Evolutionary conservation across 768 basidiomycete species (phyloP), one percentile per base, ranked within the genome.

Genomic region (Chlorophyllum brunneum): DNA sequence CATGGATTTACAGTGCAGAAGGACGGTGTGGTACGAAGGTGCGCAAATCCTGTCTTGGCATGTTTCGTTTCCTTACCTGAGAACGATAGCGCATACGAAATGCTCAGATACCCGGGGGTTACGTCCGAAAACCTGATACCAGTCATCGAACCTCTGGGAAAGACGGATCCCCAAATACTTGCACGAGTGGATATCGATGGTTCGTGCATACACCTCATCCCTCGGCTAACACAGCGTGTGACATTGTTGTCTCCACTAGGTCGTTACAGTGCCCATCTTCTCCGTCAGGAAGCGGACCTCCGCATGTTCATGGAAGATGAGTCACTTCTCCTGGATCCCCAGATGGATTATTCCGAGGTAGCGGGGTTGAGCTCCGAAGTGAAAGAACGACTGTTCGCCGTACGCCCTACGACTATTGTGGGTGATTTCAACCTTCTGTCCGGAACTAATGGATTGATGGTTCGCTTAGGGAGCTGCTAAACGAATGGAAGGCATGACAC

Each of bases 401-500:
- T 86, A 1, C 69, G 79, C 44, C 93, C 93, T 0, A 74, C 76
- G 13, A 92, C 82, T 8, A 78, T 94, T 49, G 75, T 73, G 43
- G 59, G 90, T 85, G 11, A 42, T 36, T 44, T 38, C 8, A 24
- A 33, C 16, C 26, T 40, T 41, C n/a, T 1, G 31, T 29, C 37
- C 1, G 4, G 42, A 31, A 7, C 13, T 23, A 31, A 26, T 22
- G 36, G 11, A 56, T 27, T 41, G 11, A 56, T 26, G 13, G 24
- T 33, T 18, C 36, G 29, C 38, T 6, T 50, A 93, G 92, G 92
- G 92, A n/a, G 87, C 88, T 3, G 93, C 88, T 13, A 93, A 92
- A 65, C 74, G 92, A 23, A 92, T 95, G 82, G 92, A 95, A 63
- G 93, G 93, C 6, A 90, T 95, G 80, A 95, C 93, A 2, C 92